Percentiles rank a stretch among this genome's conserved stretches.
Conservation (phyloP, 2,329 filamentous ascomycete species). For the Exophiala bonariae region DNA sequence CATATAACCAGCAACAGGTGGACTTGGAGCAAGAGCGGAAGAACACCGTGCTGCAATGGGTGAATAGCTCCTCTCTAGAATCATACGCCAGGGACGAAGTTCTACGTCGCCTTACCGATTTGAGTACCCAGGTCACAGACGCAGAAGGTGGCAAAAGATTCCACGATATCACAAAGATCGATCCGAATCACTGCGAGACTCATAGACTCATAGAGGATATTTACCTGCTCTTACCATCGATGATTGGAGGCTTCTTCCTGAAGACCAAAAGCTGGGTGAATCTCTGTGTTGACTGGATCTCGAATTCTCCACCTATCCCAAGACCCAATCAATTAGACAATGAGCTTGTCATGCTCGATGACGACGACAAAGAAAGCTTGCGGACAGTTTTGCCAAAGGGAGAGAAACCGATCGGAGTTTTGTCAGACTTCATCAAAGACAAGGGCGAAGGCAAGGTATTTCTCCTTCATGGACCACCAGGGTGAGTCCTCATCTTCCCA, state of each 20-base stretch:
- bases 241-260: background rate
- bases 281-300: background rate
- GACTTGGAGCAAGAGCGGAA: no score
- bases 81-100: no score
- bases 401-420: background rate
- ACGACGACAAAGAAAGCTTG: background rate
- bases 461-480: slow-evolving; percentile 6
- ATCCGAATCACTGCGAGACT: no score
- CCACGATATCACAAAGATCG: no score
- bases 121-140: no score
- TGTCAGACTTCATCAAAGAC: slow-evolving; percentile 3
- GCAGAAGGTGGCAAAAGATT: no score
- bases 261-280: background rate
- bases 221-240: background rate
- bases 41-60: no score
- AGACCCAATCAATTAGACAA: background rate
- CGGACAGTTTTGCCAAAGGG: background rate
- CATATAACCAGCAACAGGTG: no score
- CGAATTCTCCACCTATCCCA: background rate
- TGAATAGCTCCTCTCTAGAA: no score
- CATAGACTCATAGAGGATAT: no score
- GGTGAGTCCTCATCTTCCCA: background rate
- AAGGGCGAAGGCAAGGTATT: slow-evolving; percentile 10
- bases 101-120: no score
- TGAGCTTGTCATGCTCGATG: background rate